Percentiles rank a stretch among this genome's conserved stretches.
phyloP scores from a whole-genome alignment of 768 basidiomycete species.

The Obba rivulosa region DNA sequence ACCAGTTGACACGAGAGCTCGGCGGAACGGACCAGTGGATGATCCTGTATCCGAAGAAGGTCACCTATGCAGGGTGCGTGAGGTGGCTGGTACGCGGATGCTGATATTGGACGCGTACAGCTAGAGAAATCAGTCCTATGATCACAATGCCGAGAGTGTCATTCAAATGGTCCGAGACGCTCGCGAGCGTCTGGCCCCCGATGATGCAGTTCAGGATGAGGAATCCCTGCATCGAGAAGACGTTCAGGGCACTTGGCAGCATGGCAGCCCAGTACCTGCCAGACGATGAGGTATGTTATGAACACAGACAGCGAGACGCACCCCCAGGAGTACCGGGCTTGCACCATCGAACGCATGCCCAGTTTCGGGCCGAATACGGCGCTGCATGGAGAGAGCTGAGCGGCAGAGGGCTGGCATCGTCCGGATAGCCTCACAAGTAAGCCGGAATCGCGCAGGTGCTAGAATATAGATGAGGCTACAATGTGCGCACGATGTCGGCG shows the following conservation, averaged over 20 bases:
- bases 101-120: conserved; percentile 15
- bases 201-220: conserved; percentile 45
- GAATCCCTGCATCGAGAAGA: conserved; percentile 42
- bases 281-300: neutral
- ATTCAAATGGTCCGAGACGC: conserved; percentile 27
- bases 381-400: conserved; percentile 18
- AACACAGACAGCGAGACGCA: conserved; percentile 10
- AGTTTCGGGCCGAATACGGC: conserved; percentile 50
- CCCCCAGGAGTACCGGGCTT: conserved; percentile 51
- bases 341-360: conserved; percentile 55
- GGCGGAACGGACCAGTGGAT: conserved; percentile 23
- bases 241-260: conserved; percentile 35
- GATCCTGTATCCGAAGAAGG: conserved; percentile 30
- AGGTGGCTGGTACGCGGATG: too few species aligned
- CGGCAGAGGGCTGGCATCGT: neutral
- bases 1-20: neutral
- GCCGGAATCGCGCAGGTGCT: conserved; percentile 33
- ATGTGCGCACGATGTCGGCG: neutral
- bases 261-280: conserved; percentile 34
- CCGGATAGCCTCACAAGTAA: conserved; percentile 28
- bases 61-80: conserved; percentile 14
- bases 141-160: conserved; percentile 38
- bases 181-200: conserved; percentile 43
- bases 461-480: neutral
- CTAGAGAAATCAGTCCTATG: conserved; percentile 33